These are phyloP conservation scores for Bipolaris gigantea DNA, from an alignment of 2,329 filamentous ascomycete genomes.

Conservation along the genomic window DNA sequence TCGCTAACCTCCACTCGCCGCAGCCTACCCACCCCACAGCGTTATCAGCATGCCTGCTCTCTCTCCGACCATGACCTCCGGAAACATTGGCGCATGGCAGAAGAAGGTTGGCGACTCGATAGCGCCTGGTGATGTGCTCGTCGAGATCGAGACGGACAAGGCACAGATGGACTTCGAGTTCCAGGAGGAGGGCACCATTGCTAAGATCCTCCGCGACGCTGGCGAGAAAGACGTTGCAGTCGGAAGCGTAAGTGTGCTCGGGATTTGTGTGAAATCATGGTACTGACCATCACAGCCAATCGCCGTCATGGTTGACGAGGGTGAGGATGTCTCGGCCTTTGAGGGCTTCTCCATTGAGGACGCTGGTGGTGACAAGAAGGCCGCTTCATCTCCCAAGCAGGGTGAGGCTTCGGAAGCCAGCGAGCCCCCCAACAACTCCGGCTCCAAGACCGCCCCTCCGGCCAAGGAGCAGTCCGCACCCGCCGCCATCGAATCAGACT, in stretches of 20 bases:
- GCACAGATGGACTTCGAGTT: constrained; percentile 99
- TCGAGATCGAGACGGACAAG: constrained; percentile 99
- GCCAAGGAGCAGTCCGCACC: constrained; percentile 51
- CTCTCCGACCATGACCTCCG: constrained; percentile 95
- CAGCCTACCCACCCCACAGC: constrained; percentile 92
- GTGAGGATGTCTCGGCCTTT: constrained; percentile 82
- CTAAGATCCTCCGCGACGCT: constrained; percentile 89
- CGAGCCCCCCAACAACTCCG: constrained; percentile 58
- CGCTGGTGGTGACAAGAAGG: constrained; percentile 79
- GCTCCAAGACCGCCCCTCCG: constrained; percentile 61
- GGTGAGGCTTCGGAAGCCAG: constrained; percentile 60
- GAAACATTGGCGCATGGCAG: constrained; percentile 97
- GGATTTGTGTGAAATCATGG: background rate
- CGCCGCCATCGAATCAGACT: constrained; percentile 69
- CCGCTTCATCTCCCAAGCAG: constrained; percentile 67
- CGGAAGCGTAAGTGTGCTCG: constrained; percentile 70
- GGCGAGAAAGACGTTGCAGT: constrained; percentile 94
- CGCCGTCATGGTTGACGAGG: constrained; percentile 91
- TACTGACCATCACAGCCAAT: constrained; percentile 70
- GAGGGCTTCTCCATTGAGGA: constrained; percentile 86
- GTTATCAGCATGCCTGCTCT: constrained; percentile 97
- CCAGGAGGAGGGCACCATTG: constrained; percentile 94
- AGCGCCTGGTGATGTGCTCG: constrained; percentile 88
- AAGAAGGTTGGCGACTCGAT: constrained; percentile 92
- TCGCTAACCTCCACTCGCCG: constrained; percentile 42